Percentiles rank a stretch among this genome's conserved stretches.
Conservation (phyloP, 2,329 filamentous ascomycete species). For the Cercospora sp. region DNA sequence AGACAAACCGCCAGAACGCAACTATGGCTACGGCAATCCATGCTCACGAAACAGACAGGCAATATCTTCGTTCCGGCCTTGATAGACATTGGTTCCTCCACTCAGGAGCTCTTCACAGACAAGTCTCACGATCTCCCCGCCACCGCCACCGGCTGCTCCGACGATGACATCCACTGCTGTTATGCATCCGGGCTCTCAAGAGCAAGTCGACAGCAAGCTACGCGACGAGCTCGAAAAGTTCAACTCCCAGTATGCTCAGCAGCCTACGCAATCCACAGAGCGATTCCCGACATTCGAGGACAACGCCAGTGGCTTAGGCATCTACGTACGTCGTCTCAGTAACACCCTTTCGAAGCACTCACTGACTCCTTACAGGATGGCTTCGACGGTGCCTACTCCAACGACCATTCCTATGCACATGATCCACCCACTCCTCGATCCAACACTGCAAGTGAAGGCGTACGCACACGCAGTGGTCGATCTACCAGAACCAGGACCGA, state of each 20-base stretch:
- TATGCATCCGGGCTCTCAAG: slow-evolving; percentile 29
- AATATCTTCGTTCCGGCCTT: slow-evolving; percentile 22
- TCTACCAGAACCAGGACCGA: slow-evolving; percentile 37
- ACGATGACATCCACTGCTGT: slow-evolving; percentile 34
- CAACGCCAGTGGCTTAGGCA: slow-evolving; percentile 37
- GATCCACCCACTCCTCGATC: slow-evolving; percentile 49
- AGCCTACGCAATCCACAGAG: slow-evolving; percentile 34
- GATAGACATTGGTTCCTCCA: slow-evolving; percentile 20
- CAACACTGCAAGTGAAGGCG: slow-evolving; percentile 41
- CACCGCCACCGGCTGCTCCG: slow-evolving; percentile 19
- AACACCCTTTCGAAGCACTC: slow-evolving; percentile 17
- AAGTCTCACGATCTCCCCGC: slow-evolving; percentile 26
- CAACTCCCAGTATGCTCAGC: slow-evolving; percentile 39
- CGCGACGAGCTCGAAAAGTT: slow-evolving; percentile 45
- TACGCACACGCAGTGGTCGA: slow-evolving; percentile 44
- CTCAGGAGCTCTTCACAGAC: slow-evolving; percentile 19
- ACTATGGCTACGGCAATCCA: slow-evolving; percentile 30
- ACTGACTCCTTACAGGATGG: slow-evolving; percentile 31
- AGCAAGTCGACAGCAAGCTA: slow-evolving; percentile 39
- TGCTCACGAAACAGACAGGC: slow-evolving; percentile 41
- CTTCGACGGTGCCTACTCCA: slow-evolving; percentile 30
- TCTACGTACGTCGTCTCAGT: slow-evolving; percentile 33
- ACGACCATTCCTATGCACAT: slow-evolving; percentile 32
- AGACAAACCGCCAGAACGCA: slow-evolving; percentile 34
- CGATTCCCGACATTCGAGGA: slow-evolving; percentile 37